Percentiles rank a stretch among this genome's conserved stretches.
phyloP scores from a whole-genome alignment of 176 grass and related monocot genomes.

The Hordeum vulgare region MorexV3_pseudomolecules_assembly NC_058523.1:531337263-531337762 shows the following conservation, averaged over 20 bases:
- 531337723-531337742: background rate
- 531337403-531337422: background rate
- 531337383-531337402: background rate
- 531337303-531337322: background rate
- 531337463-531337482: background rate
- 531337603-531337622: background rate
- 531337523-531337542: background rate
- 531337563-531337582: background rate
- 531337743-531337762: background rate
- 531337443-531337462: background rate
- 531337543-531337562: background rate
- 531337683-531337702: constrained; percentile 14
- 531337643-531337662: background rate
- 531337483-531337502: background rate
- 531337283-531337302: constrained; percentile 5
- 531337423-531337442: background rate
- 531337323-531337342: background rate
- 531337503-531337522: background rate
- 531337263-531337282: background rate
- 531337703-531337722: background rate
- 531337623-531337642: background rate
- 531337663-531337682: background rate
- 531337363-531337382: background rate
- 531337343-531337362: background rate
- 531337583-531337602: background rate